Evolutionary conservation across 179 eudicot species (phyloP), one percentile per base, ranked within the genome.

Genomic region (Spinacia oleracea): DNA sequence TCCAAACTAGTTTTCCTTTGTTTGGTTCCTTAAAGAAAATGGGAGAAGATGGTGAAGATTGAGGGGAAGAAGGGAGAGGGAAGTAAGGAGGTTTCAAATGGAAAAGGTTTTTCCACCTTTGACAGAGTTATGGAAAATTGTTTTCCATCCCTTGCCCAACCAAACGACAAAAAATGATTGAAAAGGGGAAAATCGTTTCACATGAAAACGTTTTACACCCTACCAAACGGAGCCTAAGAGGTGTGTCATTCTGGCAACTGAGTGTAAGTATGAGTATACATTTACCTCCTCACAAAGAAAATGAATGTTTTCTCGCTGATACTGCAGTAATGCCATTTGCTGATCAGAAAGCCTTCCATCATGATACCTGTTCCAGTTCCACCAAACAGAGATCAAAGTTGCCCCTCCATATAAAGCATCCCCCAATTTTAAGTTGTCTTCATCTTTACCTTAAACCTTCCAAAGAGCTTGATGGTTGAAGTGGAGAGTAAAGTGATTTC

Each of bases 291-390:
- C 99, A 76, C 97, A 88, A 48, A 96, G 88, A 81, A 93, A 96
- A 84, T 96, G 98, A 76, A 96, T 91, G 80, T 96, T 96, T 86
- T 93, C 98, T 66, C 97, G 91, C 79, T 96, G 99, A 85, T 96
- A 96, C 77, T 96, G 99, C 86, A 96, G 84, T 81, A 96, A 82
- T 56, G 99, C 99, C 98, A 96, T 96, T 82, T 93, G 99, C 91
- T 96, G 99, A 89, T 96, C 99, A 86, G 99, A 90, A 56, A 96
- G 96, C 70, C 98, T 89, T 63, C 94, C 96, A 81, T 96, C 99
- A 79, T 96, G 88, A 82, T 96, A 96, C 90, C 99, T 96, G 83
- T 79, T 42, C 68, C 74, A 68, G 83, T 80, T 46, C 71, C 75
- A 67, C 38, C 43, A 73, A 56, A 34, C 15, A n/a, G 60, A 69